phyloP scores from a whole-genome alignment of 2,329 filamentous ascomycete species.

The Colletotrichum nymphaeae region DNA sequence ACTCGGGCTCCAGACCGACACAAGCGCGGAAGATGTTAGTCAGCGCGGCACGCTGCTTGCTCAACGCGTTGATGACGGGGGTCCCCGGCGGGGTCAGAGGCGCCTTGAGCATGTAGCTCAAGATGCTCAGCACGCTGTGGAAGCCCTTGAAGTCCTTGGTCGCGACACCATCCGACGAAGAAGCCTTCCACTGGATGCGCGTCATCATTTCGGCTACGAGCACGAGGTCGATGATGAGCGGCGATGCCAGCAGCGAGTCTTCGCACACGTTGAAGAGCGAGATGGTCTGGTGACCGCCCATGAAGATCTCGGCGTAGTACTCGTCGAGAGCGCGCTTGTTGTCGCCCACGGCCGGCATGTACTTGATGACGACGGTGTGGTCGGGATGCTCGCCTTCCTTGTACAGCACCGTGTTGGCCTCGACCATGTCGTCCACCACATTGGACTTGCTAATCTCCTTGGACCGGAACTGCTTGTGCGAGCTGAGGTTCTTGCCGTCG shows the following conservation, averaged over 20 bases:
- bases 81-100: conserved; percentile 94
- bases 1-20: conserved; percentile 95
- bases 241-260: conserved; percentile 94
- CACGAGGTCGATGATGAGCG: conserved; percentile 96
- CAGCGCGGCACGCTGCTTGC: conserved; percentile 93
- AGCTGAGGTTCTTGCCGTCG: conserved; percentile 98
- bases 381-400: conserved; percentile 93
- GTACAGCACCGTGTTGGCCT: conserved; percentile 92
- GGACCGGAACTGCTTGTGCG: conserved; percentile 97
- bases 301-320: conserved; percentile 99
- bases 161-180: conserved; percentile 60
- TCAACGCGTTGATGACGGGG: conserved; percentile 93
- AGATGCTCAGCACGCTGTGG: conserved; percentile 95
- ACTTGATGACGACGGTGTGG: conserved; percentile 99
- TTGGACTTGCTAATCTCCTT: conserved; percentile 99
- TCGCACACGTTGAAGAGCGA: conserved; percentile 98
- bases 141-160: conserved; percentile 86
- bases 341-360: conserved; percentile 98
- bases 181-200: conserved; percentile 89
- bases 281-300: conserved; percentile 98
- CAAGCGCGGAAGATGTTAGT: conserved; percentile 99
- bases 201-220: conserved; percentile 98
- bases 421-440: conserved; percentile 99
- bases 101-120: conserved; percentile 99
- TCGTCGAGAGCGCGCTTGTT: conserved; percentile 99